Evolutionary conservation across 2,329 filamentous ascomycete species (phyloP).

Genomic region (Calonectria crousiana): DNA sequence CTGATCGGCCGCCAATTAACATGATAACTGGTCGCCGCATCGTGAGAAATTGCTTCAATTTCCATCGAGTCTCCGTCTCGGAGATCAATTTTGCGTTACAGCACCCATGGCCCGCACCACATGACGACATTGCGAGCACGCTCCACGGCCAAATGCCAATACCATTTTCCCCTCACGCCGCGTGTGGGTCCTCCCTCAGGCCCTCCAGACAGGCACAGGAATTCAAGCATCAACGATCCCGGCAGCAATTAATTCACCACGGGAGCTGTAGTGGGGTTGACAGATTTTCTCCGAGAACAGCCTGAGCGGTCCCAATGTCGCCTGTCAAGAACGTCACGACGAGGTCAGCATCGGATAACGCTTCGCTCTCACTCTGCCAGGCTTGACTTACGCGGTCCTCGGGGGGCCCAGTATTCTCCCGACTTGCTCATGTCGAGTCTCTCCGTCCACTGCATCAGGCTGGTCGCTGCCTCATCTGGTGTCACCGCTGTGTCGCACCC

Average conservation of each 20-base stretch:
- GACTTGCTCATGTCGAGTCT: slow-evolving; percentile 74
- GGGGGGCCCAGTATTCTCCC: slow-evolving; percentile 79
- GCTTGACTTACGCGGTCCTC: slow-evolving; percentile 70
- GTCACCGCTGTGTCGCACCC: slow-evolving; percentile 66
- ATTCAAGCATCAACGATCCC: slow-evolving; percentile 1
- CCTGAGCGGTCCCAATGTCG: slow-evolving; percentile 77
- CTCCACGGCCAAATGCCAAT: neutral
- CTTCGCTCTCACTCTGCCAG: neutral
- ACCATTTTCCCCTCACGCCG: neutral
- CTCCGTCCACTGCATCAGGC: slow-evolving; percentile 71
- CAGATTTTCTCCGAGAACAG: slow-evolving; percentile 70
- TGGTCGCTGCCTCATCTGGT: slow-evolving; percentile 74
- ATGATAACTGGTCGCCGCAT: slow-evolving; percentile 4
- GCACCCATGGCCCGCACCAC: neutral
- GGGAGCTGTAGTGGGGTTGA: slow-evolving; percentile 75
- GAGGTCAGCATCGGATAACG: slow-evolving; percentile 20
- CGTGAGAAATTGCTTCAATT: slow-evolving; percentile 28
- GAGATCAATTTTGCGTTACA: slow-evolving; percentile 4
- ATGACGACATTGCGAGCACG: slow-evolving; percentile 4
- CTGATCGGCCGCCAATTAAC: slow-evolving; percentile 10
- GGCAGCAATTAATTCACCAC: slow-evolving; percentile 60
- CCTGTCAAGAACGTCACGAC: slow-evolving; percentile 49
- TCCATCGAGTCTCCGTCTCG: slow-evolving; percentile 14
- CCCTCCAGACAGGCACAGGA: neutral
- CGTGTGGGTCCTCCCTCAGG: neutral